These are phyloP conservation scores for Cladophialophora immunda DNA, from an alignment of 2,329 filamentous ascomycete species.

Conservation along the genomic window DNA sequence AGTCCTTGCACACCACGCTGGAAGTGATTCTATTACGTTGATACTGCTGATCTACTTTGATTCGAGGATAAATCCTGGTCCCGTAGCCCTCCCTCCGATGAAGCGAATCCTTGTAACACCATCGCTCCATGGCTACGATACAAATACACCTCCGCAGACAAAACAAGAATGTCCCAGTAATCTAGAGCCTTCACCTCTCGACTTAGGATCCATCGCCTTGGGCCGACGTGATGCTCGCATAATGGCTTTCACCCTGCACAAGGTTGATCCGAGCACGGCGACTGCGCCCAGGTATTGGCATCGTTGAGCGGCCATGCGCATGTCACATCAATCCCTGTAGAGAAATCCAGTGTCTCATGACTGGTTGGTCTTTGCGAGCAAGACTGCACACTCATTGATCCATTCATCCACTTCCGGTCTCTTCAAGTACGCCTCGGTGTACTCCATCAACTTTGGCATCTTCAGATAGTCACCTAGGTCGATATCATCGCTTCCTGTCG, in stretches of 20 bases:
- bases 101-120: too few relatives aligned
- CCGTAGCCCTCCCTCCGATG: too few relatives aligned
- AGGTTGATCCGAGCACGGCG: too few relatives aligned
- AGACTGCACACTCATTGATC: conserved; percentile 30
- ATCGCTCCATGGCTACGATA: background rate
- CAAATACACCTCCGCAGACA: background rate
- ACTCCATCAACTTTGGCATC: conserved; percentile 27
- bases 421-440: conserved; percentile 33
- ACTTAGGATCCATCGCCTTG: background rate
- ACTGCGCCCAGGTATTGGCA: too few relatives aligned
- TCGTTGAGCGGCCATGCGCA: too few relatives aligned
- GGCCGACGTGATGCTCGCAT: too few relatives aligned
- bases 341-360: background rate
- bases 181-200: background rate
- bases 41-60: too few relatives aligned
- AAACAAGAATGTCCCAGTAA: background rate
- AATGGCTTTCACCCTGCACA: too few relatives aligned
- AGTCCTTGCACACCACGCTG: too few relatives aligned
- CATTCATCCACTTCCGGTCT: conserved; percentile 19
- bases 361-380: conserved; percentile 24
- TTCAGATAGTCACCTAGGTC: conserved; percentile 31
- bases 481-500: conserved; percentile 26
- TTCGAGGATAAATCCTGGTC: too few relatives aligned
- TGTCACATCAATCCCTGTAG: background rate
- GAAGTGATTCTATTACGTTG: too few relatives aligned